A percentile compares a stretch with the other conserved stretches of the same genome.
phyloP scores from a whole-genome alignment of 805 yeast genomes.

The Jamesozyma rosinii region DNA sequence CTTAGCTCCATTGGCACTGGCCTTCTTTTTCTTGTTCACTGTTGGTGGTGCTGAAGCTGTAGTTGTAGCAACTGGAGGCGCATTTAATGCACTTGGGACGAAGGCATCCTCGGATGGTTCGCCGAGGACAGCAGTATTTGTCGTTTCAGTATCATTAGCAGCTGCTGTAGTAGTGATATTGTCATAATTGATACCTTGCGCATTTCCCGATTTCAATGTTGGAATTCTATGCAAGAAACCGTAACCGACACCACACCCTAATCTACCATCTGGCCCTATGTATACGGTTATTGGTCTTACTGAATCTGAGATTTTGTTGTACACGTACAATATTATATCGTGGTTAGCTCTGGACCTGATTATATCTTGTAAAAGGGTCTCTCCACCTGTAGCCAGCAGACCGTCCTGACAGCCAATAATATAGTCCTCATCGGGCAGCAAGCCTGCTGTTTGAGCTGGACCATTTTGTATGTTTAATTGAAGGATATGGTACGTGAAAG shows the following conservation, averaged over 20 bases:
- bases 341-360: constrained; percentile 43
- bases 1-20: constrained; percentile 4
- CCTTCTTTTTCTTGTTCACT: constrained; percentile 12
- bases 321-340: constrained; percentile 55
- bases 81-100: constrained; percentile 11
- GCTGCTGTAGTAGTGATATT: neutral
- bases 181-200: neutral
- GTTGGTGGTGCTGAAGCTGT: constrained; percentile 8
- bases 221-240: constrained; percentile 86
- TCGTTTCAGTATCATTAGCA: neutral
- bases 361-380: constrained; percentile 61
- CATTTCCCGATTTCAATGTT: constrained; percentile 23
- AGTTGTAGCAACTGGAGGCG: neutral
- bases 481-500: constrained; percentile 80
- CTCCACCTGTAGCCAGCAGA: constrained; percentile 77
- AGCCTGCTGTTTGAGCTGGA: constrained; percentile 78
- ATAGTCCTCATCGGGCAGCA: constrained; percentile 79
- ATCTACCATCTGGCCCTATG: constrained; percentile 71
- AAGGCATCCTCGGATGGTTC: constrained; percentile 12
- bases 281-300: constrained; percentile 80
- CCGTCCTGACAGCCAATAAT: constrained; percentile 86
- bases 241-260: constrained; percentile 93
- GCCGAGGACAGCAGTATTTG: neutral
- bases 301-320: constrained; percentile 78
- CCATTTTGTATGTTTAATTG: constrained; percentile 56